These are phyloP conservation scores for Mortierella claussenii DNA, from an alignment of 192 early-diverging fungal genomes.

Conservation along the genomic window DNA sequence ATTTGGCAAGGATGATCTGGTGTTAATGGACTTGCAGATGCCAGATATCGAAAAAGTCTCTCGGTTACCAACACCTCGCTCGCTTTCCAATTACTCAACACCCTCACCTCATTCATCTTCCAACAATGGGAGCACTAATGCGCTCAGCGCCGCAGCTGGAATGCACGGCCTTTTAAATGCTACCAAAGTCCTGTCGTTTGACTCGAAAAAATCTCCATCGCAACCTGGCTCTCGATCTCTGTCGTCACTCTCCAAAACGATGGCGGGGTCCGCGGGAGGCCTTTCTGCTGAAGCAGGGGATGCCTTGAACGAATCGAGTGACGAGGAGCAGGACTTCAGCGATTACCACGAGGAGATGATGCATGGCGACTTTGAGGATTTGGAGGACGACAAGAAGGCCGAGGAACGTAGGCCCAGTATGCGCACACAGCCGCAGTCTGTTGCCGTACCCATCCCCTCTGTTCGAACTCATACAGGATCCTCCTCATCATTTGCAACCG, in stretches of 20 bases:
- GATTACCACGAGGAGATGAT: conserved; percentile 73
- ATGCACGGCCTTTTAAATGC: conserved; percentile 48
- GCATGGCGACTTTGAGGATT: conserved; percentile 57
- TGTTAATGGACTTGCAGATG: conserved; percentile 51
- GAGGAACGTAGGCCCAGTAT: conserved; percentile 10
- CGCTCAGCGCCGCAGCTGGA: conserved; percentile 16
- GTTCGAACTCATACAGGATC: conserved; percentile 18
- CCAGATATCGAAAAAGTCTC: conserved; percentile 38
- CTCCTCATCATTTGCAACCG: conserved; percentile 26
- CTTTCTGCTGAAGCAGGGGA: background rate
- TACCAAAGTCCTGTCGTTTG: conserved; percentile 47
- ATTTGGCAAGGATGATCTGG: conserved; percentile 50
- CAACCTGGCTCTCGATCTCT: conserved; percentile 8
- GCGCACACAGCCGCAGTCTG: conserved; percentile 25
- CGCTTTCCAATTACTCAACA: conserved; percentile 32
- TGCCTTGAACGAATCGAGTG: conserved; percentile 35
- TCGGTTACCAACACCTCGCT: conserved; percentile 19
- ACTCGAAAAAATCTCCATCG: conserved; percentile 34
- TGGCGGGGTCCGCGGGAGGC: too few relatives aligned
- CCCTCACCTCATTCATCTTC: conserved; percentile 24
- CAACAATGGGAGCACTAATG: conserved; percentile 1
- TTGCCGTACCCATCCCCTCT: conserved; percentile 44
- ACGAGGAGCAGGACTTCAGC: conserved; percentile 58
- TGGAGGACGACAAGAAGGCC: conserved; percentile 30
- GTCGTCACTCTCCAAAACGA: background rate